Evolutionary conservation across 805 yeast genomes (phyloP).

Genomic region (Myxozyma vanderwaltii): DNA sequence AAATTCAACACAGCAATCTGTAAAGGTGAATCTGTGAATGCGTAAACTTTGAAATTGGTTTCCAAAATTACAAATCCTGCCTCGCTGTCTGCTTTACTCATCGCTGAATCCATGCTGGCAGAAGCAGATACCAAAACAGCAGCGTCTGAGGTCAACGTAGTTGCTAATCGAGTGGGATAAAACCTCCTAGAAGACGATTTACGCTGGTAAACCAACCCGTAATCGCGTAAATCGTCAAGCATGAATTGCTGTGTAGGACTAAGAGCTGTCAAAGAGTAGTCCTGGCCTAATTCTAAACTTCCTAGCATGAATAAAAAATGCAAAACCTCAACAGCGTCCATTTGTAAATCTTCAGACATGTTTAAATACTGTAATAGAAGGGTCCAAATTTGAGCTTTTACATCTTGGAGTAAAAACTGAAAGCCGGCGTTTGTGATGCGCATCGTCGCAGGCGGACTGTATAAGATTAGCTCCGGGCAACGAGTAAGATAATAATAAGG

Average conservation of each 20-base stretch:
- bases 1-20: slow-evolving; percentile 90
- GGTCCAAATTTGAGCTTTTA: slow-evolving; percentile 94
- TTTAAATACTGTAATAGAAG: slow-evolving; percentile 81
- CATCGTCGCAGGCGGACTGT: slow-evolving; percentile 45
- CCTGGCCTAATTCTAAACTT: slow-evolving; percentile 85
- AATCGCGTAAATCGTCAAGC: slow-evolving; percentile 87
- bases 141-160: slow-evolving; percentile 84
- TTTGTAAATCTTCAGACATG: slow-evolving; percentile 76
- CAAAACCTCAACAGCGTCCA: slow-evolving; percentile 95
- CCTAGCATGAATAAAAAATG: slow-evolving; percentile 94
- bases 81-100: slow-evolving; percentile 39
- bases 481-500: background rate
- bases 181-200: slow-evolving; percentile 60
- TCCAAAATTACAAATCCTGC: slow-evolving; percentile 82
- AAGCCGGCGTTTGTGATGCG: slow-evolving; percentile 89
- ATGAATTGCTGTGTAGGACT: slow-evolving; percentile 80
- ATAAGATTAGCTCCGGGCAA: background rate
- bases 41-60: slow-evolving; percentile 86
- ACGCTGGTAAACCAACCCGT: slow-evolving; percentile 80
- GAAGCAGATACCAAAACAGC: slow-evolving; percentile 72
- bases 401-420: slow-evolving; percentile 89
- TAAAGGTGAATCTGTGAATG: slow-evolving; percentile 62
- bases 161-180: slow-evolving; percentile 88
- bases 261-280: slow-evolving; percentile 69
- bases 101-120: slow-evolving; percentile 70